A percentile compares a stretch with the other conserved stretches of the same genome.
Evolutionary conservation across 2,329 filamentous ascomycete species (phyloP).

Genomic region (Microthyrium microscopicum): DNA sequence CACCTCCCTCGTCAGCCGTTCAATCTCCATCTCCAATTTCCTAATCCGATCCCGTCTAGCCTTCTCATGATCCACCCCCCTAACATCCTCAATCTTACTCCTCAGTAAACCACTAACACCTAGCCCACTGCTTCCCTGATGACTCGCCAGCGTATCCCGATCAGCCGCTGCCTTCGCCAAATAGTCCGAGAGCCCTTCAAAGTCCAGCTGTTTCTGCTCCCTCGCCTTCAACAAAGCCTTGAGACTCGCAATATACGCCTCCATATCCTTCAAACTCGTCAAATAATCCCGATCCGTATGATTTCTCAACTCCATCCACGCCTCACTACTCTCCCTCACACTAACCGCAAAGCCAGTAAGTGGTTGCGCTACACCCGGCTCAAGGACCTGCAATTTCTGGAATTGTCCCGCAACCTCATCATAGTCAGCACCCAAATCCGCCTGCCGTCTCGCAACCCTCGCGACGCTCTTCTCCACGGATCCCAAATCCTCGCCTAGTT

Average conservation of each 20-base stretch:
- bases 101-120: constrained; percentile 77
- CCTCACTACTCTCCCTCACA: constrained; percentile 66
- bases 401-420: constrained; percentile 85
- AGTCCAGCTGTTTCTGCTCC: constrained; percentile 96
- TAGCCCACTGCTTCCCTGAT: constrained; percentile 43
- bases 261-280: constrained; percentile 84
- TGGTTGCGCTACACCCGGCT: constrained; percentile 68
- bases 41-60: constrained; percentile 71
- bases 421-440: constrained; percentile 76
- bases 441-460: constrained; percentile 71
- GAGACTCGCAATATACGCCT: constrained; percentile 75
- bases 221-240: constrained; percentile 80
- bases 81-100: constrained; percentile 88
- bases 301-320: constrained; percentile 68
- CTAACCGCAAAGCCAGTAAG: constrained; percentile 76
- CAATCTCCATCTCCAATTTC: constrained; percentile 82
- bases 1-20: constrained; percentile 72
- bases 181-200: constrained; percentile 89
- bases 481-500: constrained; percentile 74
- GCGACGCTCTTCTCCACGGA: constrained; percentile 95
- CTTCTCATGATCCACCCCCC: constrained; percentile 92
- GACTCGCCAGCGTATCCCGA: constrained; percentile 59
- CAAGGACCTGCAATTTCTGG: constrained; percentile 76
- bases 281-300: constrained; percentile 93
- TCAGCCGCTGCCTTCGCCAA: constrained; percentile 80